phyloP scores from a whole-genome alignment of 2,329 filamentous ascomycete species.

The Teratosphaeria gauchensis region DNA sequence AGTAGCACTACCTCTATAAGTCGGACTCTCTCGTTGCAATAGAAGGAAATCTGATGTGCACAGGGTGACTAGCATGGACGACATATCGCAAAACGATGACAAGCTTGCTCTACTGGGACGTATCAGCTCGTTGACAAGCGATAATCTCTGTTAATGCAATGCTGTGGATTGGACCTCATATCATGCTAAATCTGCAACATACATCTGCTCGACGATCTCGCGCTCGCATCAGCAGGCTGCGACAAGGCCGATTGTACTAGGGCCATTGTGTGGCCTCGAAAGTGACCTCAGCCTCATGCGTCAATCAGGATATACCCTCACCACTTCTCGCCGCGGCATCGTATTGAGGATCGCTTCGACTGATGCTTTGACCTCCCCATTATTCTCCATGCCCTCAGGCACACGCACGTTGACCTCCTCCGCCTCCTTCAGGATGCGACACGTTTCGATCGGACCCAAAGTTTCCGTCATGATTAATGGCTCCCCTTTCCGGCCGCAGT shows the following conservation, averaged over 20 bases:
- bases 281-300: background rate
- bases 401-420: background rate
- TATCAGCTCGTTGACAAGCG: too few species aligned
- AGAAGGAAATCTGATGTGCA: too few species aligned
- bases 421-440: background rate
- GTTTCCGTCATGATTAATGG: background rate
- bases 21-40: too few species aligned
- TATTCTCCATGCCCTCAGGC: background rate
- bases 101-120: background rate
- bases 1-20: too few species aligned
- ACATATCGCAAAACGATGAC: background rate
- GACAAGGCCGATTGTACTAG: background rate
- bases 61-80: too few species aligned
- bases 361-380: background rate
- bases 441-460: background rate
- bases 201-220: background rate
- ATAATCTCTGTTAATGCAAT: background rate
- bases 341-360: background rate
- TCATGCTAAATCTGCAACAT: background rate
- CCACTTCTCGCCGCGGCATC: background rate
- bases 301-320: background rate
- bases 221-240: background rate
- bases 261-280: background rate
- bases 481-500: background rate
- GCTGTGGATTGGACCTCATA: background rate